Conservation (phyloP, 352 stramenopile genomes). For the Phytophthora sp. region DNA sequence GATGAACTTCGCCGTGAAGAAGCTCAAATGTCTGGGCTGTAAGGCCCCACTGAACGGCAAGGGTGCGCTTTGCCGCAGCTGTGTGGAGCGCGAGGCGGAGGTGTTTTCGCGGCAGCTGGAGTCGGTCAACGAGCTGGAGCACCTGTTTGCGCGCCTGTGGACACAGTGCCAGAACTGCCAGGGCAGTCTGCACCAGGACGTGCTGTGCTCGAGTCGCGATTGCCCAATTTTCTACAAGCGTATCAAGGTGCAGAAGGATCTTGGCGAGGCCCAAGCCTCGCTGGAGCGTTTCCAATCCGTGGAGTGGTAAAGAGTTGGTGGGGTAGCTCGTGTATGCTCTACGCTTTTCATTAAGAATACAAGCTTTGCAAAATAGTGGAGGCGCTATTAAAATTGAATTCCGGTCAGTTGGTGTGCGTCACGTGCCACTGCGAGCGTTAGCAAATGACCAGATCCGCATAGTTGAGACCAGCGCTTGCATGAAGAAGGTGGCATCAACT, state of each 20-base stretch:
- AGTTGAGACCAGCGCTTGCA: too few relatives aligned
- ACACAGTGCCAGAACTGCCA: conserved; percentile 99
- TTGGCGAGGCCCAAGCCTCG: conserved; percentile 92
- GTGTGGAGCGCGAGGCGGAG: conserved; percentile 91
- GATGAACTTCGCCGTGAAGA: conserved; percentile 99
- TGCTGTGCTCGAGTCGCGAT: conserved; percentile 97
- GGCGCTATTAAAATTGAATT: too few relatives aligned
- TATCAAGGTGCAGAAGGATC: conserved; percentile 99
- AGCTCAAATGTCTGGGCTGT: conserved; percentile 97
- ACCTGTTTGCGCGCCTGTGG: conserved; percentile 96
- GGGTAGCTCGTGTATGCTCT: conserved; percentile 1
- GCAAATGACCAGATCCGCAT: too few relatives aligned
- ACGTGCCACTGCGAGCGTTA: too few relatives aligned
- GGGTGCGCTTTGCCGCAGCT: conserved; percentile 94
- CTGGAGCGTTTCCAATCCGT: conserved; percentile 95
- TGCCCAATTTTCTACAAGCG: conserved; percentile 99
- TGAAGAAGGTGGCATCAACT: too few relatives aligned
- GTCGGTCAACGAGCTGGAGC: conserved; percentile 93
- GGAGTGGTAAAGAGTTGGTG: conserved; percentile 55
- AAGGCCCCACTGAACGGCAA: conserved; percentile 93
- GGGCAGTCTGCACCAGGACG: conserved; percentile 95
- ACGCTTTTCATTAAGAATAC: conserved; percentile 3
- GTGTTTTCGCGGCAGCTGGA: conserved; percentile 96
- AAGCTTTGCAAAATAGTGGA: conserved; percentile 7
- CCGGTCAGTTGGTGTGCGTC: too few relatives aligned